Evolutionary conservation across 2,329 filamentous ascomycete species (phyloP), one percentile per base, ranked within the genome.

Genomic region (Neonectria hederae): DNA sequence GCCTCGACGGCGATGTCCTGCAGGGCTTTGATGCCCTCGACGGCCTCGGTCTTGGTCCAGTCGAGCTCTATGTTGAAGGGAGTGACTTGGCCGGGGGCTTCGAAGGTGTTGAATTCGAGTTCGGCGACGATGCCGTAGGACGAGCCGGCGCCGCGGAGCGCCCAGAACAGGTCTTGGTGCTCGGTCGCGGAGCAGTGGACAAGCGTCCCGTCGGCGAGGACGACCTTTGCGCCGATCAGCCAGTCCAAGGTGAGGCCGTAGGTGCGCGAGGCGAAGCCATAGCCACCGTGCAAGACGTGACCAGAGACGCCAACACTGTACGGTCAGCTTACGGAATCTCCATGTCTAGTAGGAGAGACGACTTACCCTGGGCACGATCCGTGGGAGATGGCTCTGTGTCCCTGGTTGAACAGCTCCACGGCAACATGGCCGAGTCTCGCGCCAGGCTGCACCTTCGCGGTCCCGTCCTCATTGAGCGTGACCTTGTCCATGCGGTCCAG

Each of bases 341-440:
- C 4, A 3, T 9, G 1, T 1, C n/a, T 0, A 0, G 0, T 3
- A 2, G 2, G 21, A n/a, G 5, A 5, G 3, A 24, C n/a, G 19
- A 55, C 79, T 75, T 69, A 84, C 83, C 80, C 82, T 4, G 84
- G 83, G 65, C 84, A 86, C 1, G 83, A 84, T n/a, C 84, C 84
- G 53, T 86, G 84, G 26, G 81, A 76, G 4, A 87, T 75, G 2
- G 81, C 83, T 14, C 73, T 81, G 68, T 63, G 69, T 0, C 77
- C 78, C 54, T 82, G 76, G 17, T 73, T 70, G 53, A 77, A 79
- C 4, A 84, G 71, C 64, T 81, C 77, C 4, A 64, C 72, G 0
- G 81, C 81, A 7, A 84, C 77, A 54, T 83, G 80, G 0, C 85
- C 86, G 2, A 88, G 75, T 10, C 84, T 76, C 1, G 84, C 80